Percentiles rank a stretch among this genome's conserved stretches.
Evolutionary conservation across 768 basidiomycete genomes (phyloP).

Genomic region (Omphalotus guepiniiformis): DNA sequence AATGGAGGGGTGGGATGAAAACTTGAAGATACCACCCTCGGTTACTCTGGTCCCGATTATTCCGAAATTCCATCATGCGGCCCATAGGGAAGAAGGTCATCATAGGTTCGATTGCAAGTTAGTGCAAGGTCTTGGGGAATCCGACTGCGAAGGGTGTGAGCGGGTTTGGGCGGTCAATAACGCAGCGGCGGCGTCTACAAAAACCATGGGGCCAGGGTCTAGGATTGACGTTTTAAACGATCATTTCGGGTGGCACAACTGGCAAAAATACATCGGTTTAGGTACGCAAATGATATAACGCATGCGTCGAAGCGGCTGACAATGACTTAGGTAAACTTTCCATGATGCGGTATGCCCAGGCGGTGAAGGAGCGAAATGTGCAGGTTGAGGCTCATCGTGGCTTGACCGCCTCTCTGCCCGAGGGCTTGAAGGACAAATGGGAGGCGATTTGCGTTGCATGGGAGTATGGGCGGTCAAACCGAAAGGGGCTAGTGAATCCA

Average conservation of each 20-base stretch:
- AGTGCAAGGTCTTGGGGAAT: slow-evolving; percentile 19
- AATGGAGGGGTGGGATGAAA: background rate
- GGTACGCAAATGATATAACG: too few species aligned
- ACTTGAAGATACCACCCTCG: background rate
- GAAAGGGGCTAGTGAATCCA: slow-evolving; percentile 10
- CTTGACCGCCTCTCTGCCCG: slow-evolving; percentile 9
- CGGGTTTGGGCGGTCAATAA: slow-evolving; percentile 28
- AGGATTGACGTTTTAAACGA: slow-evolving; percentile 29
- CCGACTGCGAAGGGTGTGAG: slow-evolving; percentile 31
- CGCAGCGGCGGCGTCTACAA: slow-evolving; percentile 22
- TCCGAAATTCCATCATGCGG: slow-evolving; percentile 29
- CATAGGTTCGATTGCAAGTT: slow-evolving; percentile 25
- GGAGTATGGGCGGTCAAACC: slow-evolving; percentile 10
- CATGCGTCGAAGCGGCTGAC: too few species aligned
- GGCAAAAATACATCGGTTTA: slow-evolving; percentile 17
- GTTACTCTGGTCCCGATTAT: slow-evolving; percentile 9
- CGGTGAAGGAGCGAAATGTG: slow-evolving; percentile 12
- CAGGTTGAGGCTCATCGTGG: slow-evolving; percentile 13
- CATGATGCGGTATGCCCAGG: slow-evolving; percentile 8
- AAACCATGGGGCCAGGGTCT: slow-evolving; percentile 29
- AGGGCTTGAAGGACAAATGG: slow-evolving; percentile 9
- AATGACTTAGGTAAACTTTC: slow-evolving; percentile 3
- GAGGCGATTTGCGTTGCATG: slow-evolving; percentile 13
- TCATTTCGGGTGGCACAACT: slow-evolving; percentile 27
- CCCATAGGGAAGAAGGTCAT: slow-evolving; percentile 23